Percentiles rank a stretch among this genome's conserved stretches.
phyloP scores from a whole-genome alignment of 140 eudicot genomes.

The Ambrosia hybrid region DNA sequence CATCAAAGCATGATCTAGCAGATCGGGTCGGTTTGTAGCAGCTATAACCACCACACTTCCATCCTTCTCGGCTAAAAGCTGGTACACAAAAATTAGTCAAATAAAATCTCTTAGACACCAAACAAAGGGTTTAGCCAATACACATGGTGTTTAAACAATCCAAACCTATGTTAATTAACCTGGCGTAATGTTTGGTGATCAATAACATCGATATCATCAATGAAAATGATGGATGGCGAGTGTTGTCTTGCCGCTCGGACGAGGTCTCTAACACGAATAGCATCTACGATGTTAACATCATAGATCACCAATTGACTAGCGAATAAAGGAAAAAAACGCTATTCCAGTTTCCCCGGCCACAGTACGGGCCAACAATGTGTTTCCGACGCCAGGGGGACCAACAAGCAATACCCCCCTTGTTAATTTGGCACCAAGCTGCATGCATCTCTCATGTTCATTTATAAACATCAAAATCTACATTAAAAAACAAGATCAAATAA shows the following conservation, averaged over 20 bases:
- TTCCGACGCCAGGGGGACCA: constrained; percentile 58
- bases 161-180: constrained; percentile 20
- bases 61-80: constrained; percentile 56
- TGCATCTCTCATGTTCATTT: constrained; percentile 36
- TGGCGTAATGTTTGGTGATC: constrained; percentile 46
- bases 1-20: constrained; percentile 48
- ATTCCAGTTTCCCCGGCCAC: constrained; percentile 69
- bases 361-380: constrained; percentile 58
- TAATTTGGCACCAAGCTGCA: constrained; percentile 45
- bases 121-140: background rate
- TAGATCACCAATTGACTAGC: constrained; percentile 60
- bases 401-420: constrained; percentile 55
- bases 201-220: constrained; percentile 59
- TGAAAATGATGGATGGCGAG: constrained; percentile 56
- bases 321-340: constrained; percentile 47
- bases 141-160: background rate
- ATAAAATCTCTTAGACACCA: background rate
- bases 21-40: constrained; percentile 57
- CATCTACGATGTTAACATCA: constrained; percentile 61
- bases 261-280: constrained; percentile 54
- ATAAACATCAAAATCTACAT: constrained; percentile 35
- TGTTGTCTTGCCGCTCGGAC: constrained; percentile 47
- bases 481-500: background rate
- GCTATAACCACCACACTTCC: constrained; percentile 57
- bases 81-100: background rate